phyloP scores from a whole-genome alignment of 768 basidiomycete species.

The Lactifluus volemus region DNA sequence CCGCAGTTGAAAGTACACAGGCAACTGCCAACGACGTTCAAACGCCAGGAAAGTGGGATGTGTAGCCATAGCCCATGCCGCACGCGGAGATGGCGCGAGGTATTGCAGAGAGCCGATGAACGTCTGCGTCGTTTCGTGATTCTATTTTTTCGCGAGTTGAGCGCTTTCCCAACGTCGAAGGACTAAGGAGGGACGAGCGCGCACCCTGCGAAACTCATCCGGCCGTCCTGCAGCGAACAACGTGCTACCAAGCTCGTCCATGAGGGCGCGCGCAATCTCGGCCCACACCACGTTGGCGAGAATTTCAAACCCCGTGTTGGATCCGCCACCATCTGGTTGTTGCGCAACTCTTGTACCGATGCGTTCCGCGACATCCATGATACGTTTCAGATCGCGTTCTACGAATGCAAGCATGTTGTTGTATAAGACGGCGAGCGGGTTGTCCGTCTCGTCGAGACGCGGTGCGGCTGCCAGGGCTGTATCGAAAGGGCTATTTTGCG shows the following conservation, averaged over 20 bases:
- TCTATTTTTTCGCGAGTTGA: constrained; percentile 34
- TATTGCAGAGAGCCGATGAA: constrained; percentile 80
- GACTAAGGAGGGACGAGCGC: constrained; percentile 14
- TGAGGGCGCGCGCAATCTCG: constrained; percentile 69
- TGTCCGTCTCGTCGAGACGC: constrained; percentile 56
- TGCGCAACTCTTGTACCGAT: constrained; percentile 43
- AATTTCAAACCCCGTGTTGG: constrained; percentile 57
- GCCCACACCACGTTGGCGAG: constrained; percentile 87
- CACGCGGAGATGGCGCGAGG: constrained; percentile 64
- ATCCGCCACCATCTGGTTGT: constrained; percentile 8
- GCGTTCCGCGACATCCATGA: constrained; percentile 73
- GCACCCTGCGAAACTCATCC: constrained; percentile 79
- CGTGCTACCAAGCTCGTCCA: constrained; percentile 71
- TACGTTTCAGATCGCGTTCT: constrained; percentile 59
- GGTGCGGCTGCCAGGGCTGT: constrained; percentile 32
- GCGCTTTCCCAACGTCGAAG: neutral
- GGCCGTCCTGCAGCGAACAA: constrained; percentile 93
- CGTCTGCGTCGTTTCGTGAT: constrained; percentile 74
- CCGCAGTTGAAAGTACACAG: constrained; percentile 92
- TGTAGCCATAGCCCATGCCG: constrained; percentile 61
- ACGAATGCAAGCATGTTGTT: constrained; percentile 77
- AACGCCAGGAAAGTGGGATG: constrained; percentile 68
- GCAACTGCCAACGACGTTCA: constrained; percentile 87
- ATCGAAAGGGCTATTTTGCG: constrained; percentile 34
- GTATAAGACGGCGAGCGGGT: constrained; percentile 68